Base-by-base conservation (phyloP, 225 moss, liverwort and hornwort genomes). In the Pleurozium schreberi region DNA sequence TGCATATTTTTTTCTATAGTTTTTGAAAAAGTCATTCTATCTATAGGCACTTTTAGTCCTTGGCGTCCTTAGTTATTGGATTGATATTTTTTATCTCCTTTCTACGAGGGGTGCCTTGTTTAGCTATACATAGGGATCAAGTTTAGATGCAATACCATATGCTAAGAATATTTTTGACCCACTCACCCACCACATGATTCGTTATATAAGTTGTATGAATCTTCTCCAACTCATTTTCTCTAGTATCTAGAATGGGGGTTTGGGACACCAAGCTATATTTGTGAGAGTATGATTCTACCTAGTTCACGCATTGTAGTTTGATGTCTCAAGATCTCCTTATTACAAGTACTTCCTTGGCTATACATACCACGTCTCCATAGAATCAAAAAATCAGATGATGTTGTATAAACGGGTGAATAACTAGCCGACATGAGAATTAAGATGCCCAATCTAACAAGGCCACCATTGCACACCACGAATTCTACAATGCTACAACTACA, bases 1-100 rank as follows among this genome's bases (percentile, higher is more conserved):
- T 79, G 57, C 4, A 12, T n/a, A 4, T 31, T 2, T 26, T n/a
- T 36, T 14, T 4, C 10, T n/a, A 18, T 1, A 11, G 0, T 4
- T 11, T 57, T 4, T 40, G 1, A 38, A 25, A 78, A 55, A 52
- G 52, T 52, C 52, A 20, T 33, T 8, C 8, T 21, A 11, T 34
- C 5, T 43, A 27, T 1, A 53, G 6, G 25, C 53, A 38, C 23
- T 52, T 34, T 34, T 14, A 52, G 76, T 53, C 53, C 6, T 76
- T 1, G 6, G 1, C 0, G 14, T 55, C 38, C 2, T n/a, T n/a
- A n/a, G n/a, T 38, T 1, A 26, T 1, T 14, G 2, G 2, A 14
- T 36, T 77, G 19, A 6, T 5, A 22, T 75, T 36, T 36, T 23
- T 14, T 2, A 15, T 16, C 38, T 6, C 10, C 17, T 77, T 23